Evolutionary conservation across 2,329 filamentous ascomycete genomes (phyloP), one percentile per base, ranked within the genome.

Genomic region (Penicillium sp.): DNA sequence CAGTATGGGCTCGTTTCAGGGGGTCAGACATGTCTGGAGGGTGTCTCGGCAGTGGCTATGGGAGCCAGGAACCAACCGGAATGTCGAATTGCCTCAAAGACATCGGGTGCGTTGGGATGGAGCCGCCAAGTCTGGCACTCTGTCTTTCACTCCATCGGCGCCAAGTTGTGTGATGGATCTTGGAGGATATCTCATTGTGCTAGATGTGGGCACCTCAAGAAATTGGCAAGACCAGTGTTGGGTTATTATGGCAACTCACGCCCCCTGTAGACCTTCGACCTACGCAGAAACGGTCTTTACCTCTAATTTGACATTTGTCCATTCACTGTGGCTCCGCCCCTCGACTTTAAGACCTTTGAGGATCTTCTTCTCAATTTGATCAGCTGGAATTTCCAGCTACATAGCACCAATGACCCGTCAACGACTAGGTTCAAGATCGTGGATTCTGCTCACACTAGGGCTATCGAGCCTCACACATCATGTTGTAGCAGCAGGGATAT

Each of bases 131-230:
- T 31, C 46, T 50, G 35, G 44, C 27, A 31, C 43, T 51, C 27
- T 35, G 43, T 22, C 16, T 41, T 35, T 47, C 22, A 35, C 46
- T 46, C 39, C 44, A 33, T 49, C 53, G 51, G 46, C 50, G 59
- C 59, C 59, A 61, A 61, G 59, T 22, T 49, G 13, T 7, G 18
- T 54, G 13, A 58, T 55, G 31, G 55, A 54, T 54, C 43, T 50
- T 54, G 44, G 50, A 27, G 19, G 22, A 43, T 27, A 11, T 35
- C 22, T 53, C 37, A 16, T 39, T 24, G 24, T 51, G 49, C 9
- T 24, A 16, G 13, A 39, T 18, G 49, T 39, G 49, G 49, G 49
- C 36, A 51, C 14, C 9, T 39, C 13, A 24, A 37, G 33, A 22
- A 39, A 35, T 39, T 37, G 36, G 36, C 24, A 6, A 35, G 6